Base-by-base conservation (phyloP, 176 grass and related monocot genomes). In the Aegilops sharonensis region DNA sequence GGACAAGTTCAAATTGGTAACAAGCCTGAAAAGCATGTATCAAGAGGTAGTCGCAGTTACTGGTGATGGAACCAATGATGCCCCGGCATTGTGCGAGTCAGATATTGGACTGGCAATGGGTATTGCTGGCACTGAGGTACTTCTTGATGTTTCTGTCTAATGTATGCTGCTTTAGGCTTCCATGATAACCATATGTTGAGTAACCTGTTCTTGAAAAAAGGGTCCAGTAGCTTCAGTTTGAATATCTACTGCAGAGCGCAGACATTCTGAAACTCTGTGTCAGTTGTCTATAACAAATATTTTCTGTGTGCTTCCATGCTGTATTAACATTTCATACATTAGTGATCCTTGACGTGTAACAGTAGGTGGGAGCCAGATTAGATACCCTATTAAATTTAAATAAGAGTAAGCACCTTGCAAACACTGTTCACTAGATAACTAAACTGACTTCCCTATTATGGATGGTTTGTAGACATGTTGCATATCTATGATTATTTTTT, bases 21-120 rank as follows among this genome's bases (percentile, higher is more conserved):
- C 84, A 90, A 70, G 87, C 64, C 68, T 95, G 88, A 87, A 81
- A 88, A 85, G 68, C 86, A 88, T 85, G 82, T 93, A 90, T 84
- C 82, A 92, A 89, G 93, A 95, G 81, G 91, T 98, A 27, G 95
- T 98, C 61, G 93, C 95, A 8, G 95, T 98, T 57, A 98, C 95
- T 83, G 95, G 95, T 92, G 95, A 98, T 93, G 95, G 95, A 78
- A 95, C 95, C 9, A 98, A 98, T 81, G 95, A 98, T 82, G 95
- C 91, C 35, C 95, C 95, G 68, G 95, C 95, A 68, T 82, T 98
- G 83, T n/a, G 81, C 34, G 88, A 90, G 76, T 92, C 95, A 69
- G 95, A 98, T 69, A 93, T 98, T 85, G 95, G 95, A 75, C 66
- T 98, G 34, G 95, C 93, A 75, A 98, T 98, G 95, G 95, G 95